These are phyloP conservation scores for Scenedesmus sp. DNA, from an alignment of 163 green algal genomes.

Conservation along the genomic window DNA sequence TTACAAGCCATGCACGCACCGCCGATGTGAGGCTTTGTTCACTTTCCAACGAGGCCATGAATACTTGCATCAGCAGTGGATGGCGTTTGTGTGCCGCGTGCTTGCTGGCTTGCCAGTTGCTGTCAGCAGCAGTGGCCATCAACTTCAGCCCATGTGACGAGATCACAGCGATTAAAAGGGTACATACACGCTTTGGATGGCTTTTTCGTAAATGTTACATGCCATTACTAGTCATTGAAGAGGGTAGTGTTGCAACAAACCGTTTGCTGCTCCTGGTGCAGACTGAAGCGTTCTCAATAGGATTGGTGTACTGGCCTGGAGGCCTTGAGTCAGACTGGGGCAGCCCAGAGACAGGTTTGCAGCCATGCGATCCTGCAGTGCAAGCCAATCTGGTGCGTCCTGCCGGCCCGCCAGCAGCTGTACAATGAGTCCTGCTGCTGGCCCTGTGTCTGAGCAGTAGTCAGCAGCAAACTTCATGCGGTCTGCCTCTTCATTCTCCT, in stretches of 20 bases:
- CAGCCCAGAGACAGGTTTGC: constrained; percentile 15
- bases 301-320: constrained; percentile 74
- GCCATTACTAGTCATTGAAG: too few relatives aligned
- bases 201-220: background rate
- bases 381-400: constrained; percentile 57
- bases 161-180: constrained; percentile 14
- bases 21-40: background rate
- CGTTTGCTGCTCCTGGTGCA: constrained; percentile 44
- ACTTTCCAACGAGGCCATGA: background rate
- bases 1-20: background rate
- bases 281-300: constrained; percentile 64
- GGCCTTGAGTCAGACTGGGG: constrained; percentile 67
- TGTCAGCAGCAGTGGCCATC: constrained; percentile 11
- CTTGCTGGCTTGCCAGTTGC: background rate
- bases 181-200: background rate
- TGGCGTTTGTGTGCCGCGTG: background rate
- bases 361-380: constrained; percentile 57
- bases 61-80: background rate
- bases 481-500: background rate
- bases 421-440: background rate
- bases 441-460: background rate
- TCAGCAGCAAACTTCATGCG: background rate
- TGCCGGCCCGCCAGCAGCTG: background rate
- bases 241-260: background rate
- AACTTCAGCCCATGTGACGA: background rate